These are phyloP conservation scores for Cercospora citrullina DNA, from an alignment of 2,329 filamentous ascomycete species.

Conservation along the genomic window DNA sequence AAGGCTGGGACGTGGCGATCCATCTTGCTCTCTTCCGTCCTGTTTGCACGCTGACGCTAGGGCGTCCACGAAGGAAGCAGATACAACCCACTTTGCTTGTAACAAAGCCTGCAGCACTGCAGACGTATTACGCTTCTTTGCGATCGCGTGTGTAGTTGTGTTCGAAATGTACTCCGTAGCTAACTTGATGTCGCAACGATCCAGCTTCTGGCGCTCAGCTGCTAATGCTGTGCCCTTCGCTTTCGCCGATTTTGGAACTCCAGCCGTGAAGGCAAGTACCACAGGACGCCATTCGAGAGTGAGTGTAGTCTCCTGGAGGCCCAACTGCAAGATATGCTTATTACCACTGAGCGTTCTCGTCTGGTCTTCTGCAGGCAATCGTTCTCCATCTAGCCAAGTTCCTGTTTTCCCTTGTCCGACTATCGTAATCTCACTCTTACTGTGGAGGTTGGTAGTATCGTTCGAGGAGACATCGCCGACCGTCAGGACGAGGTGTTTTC, in stretches of 20 bases:
- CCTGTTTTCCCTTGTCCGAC: constrained; percentile 86
- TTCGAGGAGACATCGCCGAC: constrained; percentile 65
- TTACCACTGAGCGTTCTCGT: constrained; percentile 50
- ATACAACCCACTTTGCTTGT: constrained; percentile 76
- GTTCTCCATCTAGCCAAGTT: constrained; percentile 72
- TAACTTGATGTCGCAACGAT: constrained; percentile 87
- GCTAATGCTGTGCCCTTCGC: constrained; percentile 57
- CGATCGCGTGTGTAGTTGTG: constrained; percentile 82
- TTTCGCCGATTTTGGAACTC: constrained; percentile 60
- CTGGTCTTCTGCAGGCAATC: constrained; percentile 56
- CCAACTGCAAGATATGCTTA: constrained; percentile 63
- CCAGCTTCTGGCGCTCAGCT: constrained; percentile 65
- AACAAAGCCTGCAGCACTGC: constrained; percentile 85
- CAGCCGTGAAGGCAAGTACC: constrained; percentile 73
- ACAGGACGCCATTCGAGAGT: constrained; percentile 68
- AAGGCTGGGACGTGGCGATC: constrained; percentile 33
- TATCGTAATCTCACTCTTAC: constrained; percentile 69
- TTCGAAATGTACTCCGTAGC: constrained; percentile 68
- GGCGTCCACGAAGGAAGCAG: constrained; percentile 69
- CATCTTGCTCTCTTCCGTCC: constrained; percentile 23
- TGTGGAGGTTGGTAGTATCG: constrained; percentile 59
- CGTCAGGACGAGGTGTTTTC: constrained; percentile 80
- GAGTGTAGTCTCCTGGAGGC: constrained; percentile 53
- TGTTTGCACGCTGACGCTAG: constrained; percentile 61
- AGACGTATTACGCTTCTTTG: constrained; percentile 84